Percentiles rank a stretch among this genome's conserved stretches.
Conservation (phyloP, 2,329 filamentous ascomycete species). For the Cytospora leucostoma region DNA sequence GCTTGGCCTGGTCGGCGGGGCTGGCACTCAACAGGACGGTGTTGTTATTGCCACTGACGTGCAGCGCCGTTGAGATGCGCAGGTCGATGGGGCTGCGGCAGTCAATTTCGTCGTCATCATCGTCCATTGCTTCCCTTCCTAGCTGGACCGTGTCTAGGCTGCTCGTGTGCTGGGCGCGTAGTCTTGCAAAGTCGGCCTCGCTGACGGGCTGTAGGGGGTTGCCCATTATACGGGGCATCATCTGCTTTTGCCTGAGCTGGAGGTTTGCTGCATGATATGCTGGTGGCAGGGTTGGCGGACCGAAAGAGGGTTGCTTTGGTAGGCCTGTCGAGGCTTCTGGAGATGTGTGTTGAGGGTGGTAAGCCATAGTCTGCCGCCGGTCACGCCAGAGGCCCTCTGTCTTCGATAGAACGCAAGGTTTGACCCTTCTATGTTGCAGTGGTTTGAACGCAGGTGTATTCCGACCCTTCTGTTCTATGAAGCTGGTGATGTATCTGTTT, state of each 20-base stretch:
- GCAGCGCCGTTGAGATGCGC: slow-evolving; percentile 50
- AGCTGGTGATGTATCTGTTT: no score
- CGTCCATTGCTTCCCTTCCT: slow-evolving; percentile 11
- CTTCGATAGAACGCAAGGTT: no score
- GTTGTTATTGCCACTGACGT: slow-evolving; percentile 51
- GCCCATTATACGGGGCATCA: not conserved
- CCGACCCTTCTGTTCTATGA: no score
- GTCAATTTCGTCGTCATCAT: slow-evolving; percentile 29
- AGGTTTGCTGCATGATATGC: slow-evolving; percentile 22
- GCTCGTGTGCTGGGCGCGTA: not conserved
- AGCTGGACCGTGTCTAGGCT: not conserved
- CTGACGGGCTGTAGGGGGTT: not conserved
- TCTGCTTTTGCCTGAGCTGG: not conserved
- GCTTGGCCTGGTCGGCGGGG: slow-evolving; percentile 43
- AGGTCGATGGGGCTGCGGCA: slow-evolving; percentile 46
- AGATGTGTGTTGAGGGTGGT: not conserved
- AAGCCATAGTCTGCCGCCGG: not conserved
- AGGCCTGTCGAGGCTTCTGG: slow-evolving; percentile 14
- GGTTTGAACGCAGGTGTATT: no score
- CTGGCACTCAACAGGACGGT: slow-evolving; percentile 46
- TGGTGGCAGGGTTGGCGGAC: slow-evolving; percentile 25
- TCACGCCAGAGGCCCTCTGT: no score
- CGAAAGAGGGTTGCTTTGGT: slow-evolving; percentile 5
- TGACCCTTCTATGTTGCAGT: no score
- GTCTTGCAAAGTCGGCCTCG: not conserved